Conservation (phyloP, 805 yeast species). For the Saccharomycopsis capsularis region DNA sequence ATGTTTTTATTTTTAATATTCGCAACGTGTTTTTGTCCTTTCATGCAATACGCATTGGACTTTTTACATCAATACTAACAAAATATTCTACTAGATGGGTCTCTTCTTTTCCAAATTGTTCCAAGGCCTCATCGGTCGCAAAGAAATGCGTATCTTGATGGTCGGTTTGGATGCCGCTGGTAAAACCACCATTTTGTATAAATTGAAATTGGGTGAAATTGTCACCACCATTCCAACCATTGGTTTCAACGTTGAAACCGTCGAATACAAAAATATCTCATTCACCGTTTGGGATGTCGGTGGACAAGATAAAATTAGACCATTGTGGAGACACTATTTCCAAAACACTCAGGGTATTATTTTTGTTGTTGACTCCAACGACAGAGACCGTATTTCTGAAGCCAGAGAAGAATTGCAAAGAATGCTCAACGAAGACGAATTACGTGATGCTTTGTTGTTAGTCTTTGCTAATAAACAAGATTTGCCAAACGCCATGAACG, state of each 20-base stretch:
- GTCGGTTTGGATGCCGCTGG: slow-evolving; percentile 98
- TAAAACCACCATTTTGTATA: slow-evolving; percentile 93
- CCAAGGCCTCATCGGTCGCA: slow-evolving; percentile 92
- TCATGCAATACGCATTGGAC: no score
- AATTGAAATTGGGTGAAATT: slow-evolving; percentile 91
- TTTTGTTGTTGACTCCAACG: slow-evolving; percentile 96
- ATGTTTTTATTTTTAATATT: no score
- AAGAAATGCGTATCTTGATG: slow-evolving; percentile 97
- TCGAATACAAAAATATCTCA: slow-evolving; percentile 92
- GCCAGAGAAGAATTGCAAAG: slow-evolving; percentile 98
- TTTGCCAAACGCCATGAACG: slow-evolving; percentile 98
- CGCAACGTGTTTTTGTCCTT: no score
- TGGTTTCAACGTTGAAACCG: slow-evolving; percentile 96
- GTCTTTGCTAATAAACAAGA: slow-evolving; percentile 98
- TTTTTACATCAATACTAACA: no score
- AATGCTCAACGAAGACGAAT: slow-evolving; percentile 97
- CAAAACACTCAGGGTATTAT: slow-evolving; percentile 98
- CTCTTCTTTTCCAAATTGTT: slow-evolving; percentile 89
- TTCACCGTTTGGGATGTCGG: slow-evolving; percentile 99
- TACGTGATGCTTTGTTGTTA: slow-evolving; percentile 89
- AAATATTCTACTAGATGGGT: slow-evolving; percentile 57
- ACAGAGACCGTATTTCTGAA: slow-evolving; percentile 95
- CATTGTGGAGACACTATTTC: slow-evolving; percentile 98
- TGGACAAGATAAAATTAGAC: slow-evolving; percentile 99
- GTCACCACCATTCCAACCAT: slow-evolving; percentile 95